A percentile compares a stretch with the other conserved stretches of the same genome.
phyloP scores from a whole-genome alignment of 1,139 yeast genomes.

The Suhomyces bolitotheri region DNA sequence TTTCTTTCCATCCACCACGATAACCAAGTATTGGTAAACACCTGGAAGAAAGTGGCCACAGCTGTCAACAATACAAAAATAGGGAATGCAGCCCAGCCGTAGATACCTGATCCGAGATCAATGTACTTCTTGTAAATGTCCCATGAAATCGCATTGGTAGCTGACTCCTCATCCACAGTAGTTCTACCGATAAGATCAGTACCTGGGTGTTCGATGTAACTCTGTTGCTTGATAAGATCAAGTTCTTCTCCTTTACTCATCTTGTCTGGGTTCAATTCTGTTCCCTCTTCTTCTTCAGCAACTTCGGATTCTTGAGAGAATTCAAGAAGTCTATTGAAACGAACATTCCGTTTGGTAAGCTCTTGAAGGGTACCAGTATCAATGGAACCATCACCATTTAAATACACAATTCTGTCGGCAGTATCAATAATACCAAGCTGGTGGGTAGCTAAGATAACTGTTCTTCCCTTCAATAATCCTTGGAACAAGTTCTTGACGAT shows the following conservation, averaged over 20 bases:
- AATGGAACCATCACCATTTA: slow-evolving; percentile 37
- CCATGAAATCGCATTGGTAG: slow-evolving; percentile 36
- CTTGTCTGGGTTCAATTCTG: slow-evolving; percentile 5
- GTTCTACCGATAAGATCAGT: slow-evolving; percentile 24
- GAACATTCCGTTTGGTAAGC: slow-evolving; percentile 24
- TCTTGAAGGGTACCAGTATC: slow-evolving; percentile 36
- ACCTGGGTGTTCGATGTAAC: slow-evolving; percentile 4
- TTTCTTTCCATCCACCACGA: slow-evolving; percentile 39
- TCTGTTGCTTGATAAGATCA: slow-evolving; percentile 10
- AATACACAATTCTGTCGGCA: slow-evolving; percentile 35
- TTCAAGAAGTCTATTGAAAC: slow-evolving; percentile 31
- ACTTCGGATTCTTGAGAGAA: slow-evolving; percentile 16
- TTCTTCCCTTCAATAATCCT: slow-evolving; percentile 30
- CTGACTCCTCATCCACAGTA: slow-evolving; percentile 39
- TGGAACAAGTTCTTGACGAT: slow-evolving; percentile 36
- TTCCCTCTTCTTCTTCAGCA: slow-evolving; percentile 1
- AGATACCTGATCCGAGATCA: slow-evolving; percentile 55
- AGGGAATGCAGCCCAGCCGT: slow-evolving; percentile 37
- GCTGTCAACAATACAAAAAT: slow-evolving; percentile 24
- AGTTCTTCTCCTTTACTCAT: slow-evolving; percentile 10
- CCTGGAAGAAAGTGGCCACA: slow-evolving; percentile 27
- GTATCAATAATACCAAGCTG: slow-evolving; percentile 35
- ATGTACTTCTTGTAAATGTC: slow-evolving; percentile 49
- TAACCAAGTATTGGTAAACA: slow-evolving; percentile 39
- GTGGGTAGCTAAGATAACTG: slow-evolving; percentile 41